phyloP scores from a whole-genome alignment of 345 rosid species.

The Gossypium stocksii region DNA sequence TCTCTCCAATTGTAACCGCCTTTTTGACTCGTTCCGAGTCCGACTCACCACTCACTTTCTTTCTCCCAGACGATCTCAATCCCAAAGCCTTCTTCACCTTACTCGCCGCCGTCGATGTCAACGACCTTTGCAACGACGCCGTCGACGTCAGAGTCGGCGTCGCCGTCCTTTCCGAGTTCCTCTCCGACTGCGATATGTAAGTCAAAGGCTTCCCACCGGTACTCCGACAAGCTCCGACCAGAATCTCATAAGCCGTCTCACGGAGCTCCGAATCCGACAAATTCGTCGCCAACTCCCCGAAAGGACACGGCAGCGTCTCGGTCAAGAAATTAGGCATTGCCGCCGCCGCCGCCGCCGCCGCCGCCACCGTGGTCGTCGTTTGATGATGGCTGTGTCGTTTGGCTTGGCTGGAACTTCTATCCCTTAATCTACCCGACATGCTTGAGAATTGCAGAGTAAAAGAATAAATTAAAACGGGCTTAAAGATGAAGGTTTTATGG shows the following conservation, averaged over 20 bases:
- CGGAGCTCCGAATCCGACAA: conserved; percentile 78
- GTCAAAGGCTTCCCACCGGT: conserved; percentile 65
- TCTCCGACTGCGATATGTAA: conserved; percentile 52
- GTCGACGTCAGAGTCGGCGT: conserved; percentile 16
- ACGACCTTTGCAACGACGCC: conserved; percentile 67
- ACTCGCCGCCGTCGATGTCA: conserved; percentile 80
- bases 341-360: conserved; percentile 18
- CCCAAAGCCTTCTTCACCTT: conserved; percentile 93
- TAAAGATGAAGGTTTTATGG: conserved; percentile 1
- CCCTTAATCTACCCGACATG: conserved; percentile 16
- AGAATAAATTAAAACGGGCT: conserved; percentile 1
- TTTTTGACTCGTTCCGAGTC: conserved; percentile 38
- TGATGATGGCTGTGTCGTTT: conserved; percentile 1
- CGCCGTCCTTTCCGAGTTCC: conserved; percentile 23
- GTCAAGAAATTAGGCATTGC: conserved; percentile 17
- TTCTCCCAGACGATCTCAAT: conserved; percentile 48
- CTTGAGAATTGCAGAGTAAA: neutral
- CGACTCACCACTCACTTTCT: conserved; percentile 30
- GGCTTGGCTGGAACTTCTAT: neutral
- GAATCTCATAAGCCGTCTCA: conserved; percentile 88
- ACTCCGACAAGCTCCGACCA: conserved; percentile 68
- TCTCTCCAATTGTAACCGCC: conserved; percentile 65
- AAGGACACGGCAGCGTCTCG: conserved; percentile 49
- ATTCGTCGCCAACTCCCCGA: conserved; percentile 43
- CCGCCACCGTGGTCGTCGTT: neutral